phyloP scores from a whole-genome alignment of 768 basidiomycete species.

The Amyloporia xantha region DNA sequence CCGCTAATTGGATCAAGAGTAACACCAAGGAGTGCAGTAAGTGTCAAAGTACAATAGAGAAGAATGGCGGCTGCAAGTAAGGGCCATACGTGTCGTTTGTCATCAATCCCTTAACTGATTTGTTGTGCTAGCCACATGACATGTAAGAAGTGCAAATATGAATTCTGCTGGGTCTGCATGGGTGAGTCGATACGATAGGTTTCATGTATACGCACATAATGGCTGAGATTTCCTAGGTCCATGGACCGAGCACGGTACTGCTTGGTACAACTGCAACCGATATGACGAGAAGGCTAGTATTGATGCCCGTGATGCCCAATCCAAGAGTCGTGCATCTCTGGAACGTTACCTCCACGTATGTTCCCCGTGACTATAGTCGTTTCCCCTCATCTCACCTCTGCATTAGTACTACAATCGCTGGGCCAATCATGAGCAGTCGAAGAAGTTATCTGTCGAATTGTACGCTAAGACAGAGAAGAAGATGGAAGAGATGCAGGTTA shows the following conservation, averaged over 20 bases:
- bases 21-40: constrained; percentile 98
- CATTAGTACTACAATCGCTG: constrained; percentile 95
- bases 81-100: constrained; percentile 22
- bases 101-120: constrained; percentile 2
- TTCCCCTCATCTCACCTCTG: background rate
- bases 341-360: constrained; percentile 94
- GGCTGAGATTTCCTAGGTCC: constrained; percentile 69
- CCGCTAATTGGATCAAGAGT: constrained; percentile 99
- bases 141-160: constrained; percentile 98
- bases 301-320: constrained; percentile 88
- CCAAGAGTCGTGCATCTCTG: constrained; percentile 80
- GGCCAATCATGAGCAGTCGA: constrained; percentile 99
- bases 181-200: constrained; percentile 41
- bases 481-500: constrained; percentile 99
- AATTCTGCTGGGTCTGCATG: constrained; percentile 99
- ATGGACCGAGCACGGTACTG: constrained; percentile 95
- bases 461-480: constrained; percentile 98
- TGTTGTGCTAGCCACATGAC: constrained; percentile 83
- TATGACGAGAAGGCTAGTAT: constrained; percentile 89
- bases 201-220: no score
- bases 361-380: constrained; percentile 11
- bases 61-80: constrained; percentile 99
- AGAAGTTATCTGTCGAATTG: constrained; percentile 87
- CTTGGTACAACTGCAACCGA: constrained; percentile 97
- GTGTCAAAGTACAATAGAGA: constrained; percentile 98